phyloP scores from a whole-genome alignment of 108 stramenopile genomes.

The Cyclostephanos invisitatus region DNA sequence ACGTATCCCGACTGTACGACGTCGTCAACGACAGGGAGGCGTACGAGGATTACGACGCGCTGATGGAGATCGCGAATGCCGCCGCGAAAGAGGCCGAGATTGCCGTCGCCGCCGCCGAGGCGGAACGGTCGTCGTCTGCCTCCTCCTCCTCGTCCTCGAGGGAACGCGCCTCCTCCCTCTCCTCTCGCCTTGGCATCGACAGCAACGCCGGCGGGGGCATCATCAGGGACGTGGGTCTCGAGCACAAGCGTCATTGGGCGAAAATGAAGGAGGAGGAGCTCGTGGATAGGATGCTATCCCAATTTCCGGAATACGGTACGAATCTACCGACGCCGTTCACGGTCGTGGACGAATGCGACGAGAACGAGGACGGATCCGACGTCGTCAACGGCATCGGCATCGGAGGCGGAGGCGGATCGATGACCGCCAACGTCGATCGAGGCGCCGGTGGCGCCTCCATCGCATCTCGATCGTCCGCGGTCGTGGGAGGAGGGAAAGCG shows the following conservation, averaged over 20 bases:
- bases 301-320: slow-evolving; percentile 70
- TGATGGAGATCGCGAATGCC: slow-evolving; percentile 14
- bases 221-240: slow-evolving; percentile 2
- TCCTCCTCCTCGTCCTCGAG: too few species aligned
- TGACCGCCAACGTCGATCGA: background rate
- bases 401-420: background rate
- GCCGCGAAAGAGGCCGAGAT: background rate
- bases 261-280: slow-evolving; percentile 59
- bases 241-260: slow-evolving; percentile 16
- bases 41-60: slow-evolving; percentile 30
- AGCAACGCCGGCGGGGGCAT: background rate
- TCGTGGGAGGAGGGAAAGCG: too few species aligned
- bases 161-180: too few species aligned
- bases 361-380: slow-evolving; percentile 12
- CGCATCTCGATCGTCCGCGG: too few species aligned
- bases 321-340: slow-evolving; percentile 49
- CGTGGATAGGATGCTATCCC: slow-evolving; percentile 66
- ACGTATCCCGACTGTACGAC: slow-evolving; percentile 34
- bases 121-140: background rate
- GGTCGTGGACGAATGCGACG: slow-evolving; percentile 33
- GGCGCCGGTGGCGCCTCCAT: background rate
- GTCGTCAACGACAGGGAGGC: slow-evolving; percentile 46
- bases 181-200: background rate
- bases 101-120: background rate
- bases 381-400: slow-evolving; percentile 11